Conservation (phyloP, 306 rosid genomes). For the Quercus suber region DNA sequence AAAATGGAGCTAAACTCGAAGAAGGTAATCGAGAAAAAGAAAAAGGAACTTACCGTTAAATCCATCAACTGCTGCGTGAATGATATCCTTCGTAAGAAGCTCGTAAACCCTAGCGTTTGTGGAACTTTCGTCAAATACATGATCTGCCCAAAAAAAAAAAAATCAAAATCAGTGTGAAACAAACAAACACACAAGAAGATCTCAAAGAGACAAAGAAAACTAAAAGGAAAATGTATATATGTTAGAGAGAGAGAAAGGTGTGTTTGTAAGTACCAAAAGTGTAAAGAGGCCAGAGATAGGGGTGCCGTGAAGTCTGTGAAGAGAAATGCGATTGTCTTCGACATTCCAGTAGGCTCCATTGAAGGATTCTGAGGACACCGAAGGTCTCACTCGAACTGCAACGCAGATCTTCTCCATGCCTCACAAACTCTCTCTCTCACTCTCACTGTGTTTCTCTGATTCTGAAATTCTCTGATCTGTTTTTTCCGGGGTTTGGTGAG, state of each 20-base stretch:
- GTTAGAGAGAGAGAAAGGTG: not conserved
- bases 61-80: constrained; percentile 85
- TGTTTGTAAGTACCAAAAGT: constrained; percentile 58
- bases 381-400: constrained; percentile 80
- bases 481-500: not conserved
- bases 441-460: not conserved
- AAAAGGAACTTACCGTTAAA: constrained; percentile 64
- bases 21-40: not conserved
- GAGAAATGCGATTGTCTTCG: constrained; percentile 85
- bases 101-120: constrained; percentile 68
- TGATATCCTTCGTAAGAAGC: constrained; percentile 78
- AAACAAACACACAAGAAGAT: not conserved
- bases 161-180: not conserved
- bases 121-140: constrained; percentile 71
- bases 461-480: not conserved
- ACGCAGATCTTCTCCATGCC: constrained; percentile 92
- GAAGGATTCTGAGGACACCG: constrained; percentile 40
- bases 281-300: constrained; percentile 61
- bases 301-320: constrained; percentile 77
- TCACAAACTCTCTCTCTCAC: not conserved
- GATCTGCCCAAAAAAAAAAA: constrained; percentile 48
- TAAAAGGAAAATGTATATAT: not conserved
- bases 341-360: constrained; percentile 72
- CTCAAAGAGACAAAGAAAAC: not conserved
- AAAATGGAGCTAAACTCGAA: not conserved